These are phyloP conservation scores for Aethionema arabicum DNA, from an alignment of 345 rosid species.

Conservation along the genomic window DNA sequence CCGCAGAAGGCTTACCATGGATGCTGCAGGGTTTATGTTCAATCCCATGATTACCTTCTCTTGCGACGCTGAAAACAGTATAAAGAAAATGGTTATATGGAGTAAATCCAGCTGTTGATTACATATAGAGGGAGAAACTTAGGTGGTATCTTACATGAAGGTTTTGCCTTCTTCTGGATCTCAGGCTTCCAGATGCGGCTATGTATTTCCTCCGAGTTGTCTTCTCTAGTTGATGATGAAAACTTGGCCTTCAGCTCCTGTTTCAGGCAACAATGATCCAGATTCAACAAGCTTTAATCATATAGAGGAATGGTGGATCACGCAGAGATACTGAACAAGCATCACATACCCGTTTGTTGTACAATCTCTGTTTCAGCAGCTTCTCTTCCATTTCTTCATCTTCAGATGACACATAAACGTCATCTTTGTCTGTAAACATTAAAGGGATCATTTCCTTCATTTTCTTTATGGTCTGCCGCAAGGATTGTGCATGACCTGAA, in stretches of 20 bases:
- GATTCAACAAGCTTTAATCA: conserved; percentile 18
- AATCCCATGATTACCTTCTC: conserved; percentile 48
- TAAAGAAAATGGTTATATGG: conserved; percentile 17
- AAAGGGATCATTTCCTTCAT: conserved; percentile 84
- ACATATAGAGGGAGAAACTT: conserved; percentile 21
- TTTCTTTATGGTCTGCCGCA: conserved; percentile 61
- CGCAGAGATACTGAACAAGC: background rate
- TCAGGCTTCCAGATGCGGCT: conserved; percentile 77
- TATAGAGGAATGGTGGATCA: conserved; percentile 4
- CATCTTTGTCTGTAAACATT: conserved; percentile 87
- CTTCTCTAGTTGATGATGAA: conserved; percentile 56
- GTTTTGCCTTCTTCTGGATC: conserved; percentile 54
- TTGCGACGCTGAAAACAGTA: conserved; percentile 45
- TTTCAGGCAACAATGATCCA: conserved; percentile 25
- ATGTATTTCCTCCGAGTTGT: conserved; percentile 59
- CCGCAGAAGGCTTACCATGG: conserved; percentile 52
- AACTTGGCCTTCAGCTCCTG: conserved; percentile 58
- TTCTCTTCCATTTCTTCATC: conserved; percentile 77
- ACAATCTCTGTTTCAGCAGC: conserved; percentile 45
- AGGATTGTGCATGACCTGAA: conserved; percentile 41
- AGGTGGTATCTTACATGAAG: conserved; percentile 51
- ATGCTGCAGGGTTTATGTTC: conserved; percentile 40
- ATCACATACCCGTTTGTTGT: conserved; percentile 63
- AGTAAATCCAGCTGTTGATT: background rate
- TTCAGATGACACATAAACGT: conserved; percentile 74